Conservation (phyloP, 257 asterid species). For the Solanum clarkiae region DNA sequence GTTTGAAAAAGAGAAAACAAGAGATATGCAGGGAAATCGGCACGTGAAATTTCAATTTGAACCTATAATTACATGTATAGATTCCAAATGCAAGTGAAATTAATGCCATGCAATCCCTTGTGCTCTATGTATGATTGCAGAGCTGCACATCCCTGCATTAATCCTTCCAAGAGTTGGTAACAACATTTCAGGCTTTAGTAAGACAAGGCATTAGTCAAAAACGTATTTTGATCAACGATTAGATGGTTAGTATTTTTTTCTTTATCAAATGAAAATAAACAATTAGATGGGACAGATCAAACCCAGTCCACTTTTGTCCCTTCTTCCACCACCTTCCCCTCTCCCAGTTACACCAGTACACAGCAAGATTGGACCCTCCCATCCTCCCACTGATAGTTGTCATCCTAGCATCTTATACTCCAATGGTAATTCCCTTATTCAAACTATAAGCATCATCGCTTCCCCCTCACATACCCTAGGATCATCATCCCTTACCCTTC, state of each 20-base stretch:
- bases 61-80: not conserved
- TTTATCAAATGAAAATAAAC: not conserved
- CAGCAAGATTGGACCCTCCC: not conserved
- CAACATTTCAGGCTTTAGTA: not conserved
- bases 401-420: not conserved
- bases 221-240: not conserved
- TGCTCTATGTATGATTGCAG: not conserved
- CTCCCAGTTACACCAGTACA: not conserved
- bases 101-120: not conserved
- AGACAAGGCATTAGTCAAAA: not conserved
- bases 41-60: not conserved
- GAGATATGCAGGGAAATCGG: not conserved
- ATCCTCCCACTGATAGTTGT: not conserved
- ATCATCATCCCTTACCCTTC: not conserved
- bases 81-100: not conserved
- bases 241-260: not conserved
- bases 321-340: not conserved
- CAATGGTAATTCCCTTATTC: not conserved
- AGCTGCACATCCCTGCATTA: not conserved
- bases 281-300: not conserved
- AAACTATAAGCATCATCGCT: not conserved
- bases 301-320: not conserved
- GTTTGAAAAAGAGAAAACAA: not conserved
- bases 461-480: not conserved
- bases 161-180: not conserved